Base-by-base conservation (phyloP, 345 rosid species). In the Psidium friedrichsthalianum region DNA sequence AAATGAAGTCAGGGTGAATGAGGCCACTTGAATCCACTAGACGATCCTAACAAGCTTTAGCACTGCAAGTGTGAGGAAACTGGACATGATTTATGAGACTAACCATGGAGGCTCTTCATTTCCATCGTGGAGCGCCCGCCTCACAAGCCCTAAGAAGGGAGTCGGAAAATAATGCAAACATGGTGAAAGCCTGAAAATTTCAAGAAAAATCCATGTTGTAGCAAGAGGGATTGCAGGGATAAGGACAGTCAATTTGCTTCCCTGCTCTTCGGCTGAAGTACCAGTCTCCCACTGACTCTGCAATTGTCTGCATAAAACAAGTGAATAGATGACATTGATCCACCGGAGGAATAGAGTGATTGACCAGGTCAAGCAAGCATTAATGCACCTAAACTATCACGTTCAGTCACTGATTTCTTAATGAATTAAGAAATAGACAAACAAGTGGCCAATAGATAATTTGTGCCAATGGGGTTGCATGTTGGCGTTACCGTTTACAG, bases 151-250 rank as follows among this genome's bases (percentile, higher is more conserved):
- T 69, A 69, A 36, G 24, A 18, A 32, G 78, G 24, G 47, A 18
- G 13, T 69, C 47, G 4, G 24, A 64, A 22, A 36, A 36, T 8
- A 8, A 36, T 69, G 40, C 47, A 22, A 69, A 69, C 80, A 69
- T 36, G 80, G 36, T 69, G 47, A 1, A 36, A 36, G 80, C 25
- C 25, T 18, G 24, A 32, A 36, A 69, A 20, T 36, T 69, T 69
- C 80, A 69, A 69, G 64, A 6, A 85, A 92, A 93, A 88, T 93
- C 86, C 93, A 93, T 88, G 91, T 93, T 89, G 87, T 90, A 89
- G 92, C 99, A 96, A 84, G 96, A 92, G 64, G 95, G 98, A 84
- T 95, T 92, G 92, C 99, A 95, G 6, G 99, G 98, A 88, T 93
- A 97, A 76, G 96, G 93, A 88, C 98, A 94, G 86, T 97, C 99